These are phyloP conservation scores for Carnegiea gigantea DNA, from an alignment of 179 eudicot genomes.

Conservation along the genomic window DNA sequence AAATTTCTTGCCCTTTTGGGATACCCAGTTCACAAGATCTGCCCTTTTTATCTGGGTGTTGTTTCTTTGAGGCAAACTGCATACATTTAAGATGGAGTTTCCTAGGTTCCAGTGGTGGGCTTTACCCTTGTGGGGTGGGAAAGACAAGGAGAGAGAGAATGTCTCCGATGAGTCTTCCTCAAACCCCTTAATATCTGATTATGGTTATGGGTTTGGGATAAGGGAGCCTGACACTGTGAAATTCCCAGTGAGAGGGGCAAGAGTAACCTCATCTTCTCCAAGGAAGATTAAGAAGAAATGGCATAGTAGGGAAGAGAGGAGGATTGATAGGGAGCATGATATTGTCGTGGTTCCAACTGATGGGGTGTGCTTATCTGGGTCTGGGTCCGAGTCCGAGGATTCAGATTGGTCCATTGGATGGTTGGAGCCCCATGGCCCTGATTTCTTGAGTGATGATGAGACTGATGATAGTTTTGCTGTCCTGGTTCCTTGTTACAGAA, in stretches of 20 bases:
- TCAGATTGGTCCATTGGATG: constrained; percentile 97
- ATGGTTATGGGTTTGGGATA: constrained; percentile 35
- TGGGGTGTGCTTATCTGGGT: constrained; percentile 74
- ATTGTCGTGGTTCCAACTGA: constrained; percentile 80
- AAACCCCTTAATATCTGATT: constrained; percentile 38
- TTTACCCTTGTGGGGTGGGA: constrained; percentile 20
- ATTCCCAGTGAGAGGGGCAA: constrained; percentile 41
- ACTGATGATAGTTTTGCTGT: constrained; percentile 83
- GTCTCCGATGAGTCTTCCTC: constrained; percentile 39
- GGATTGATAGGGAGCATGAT: constrained; percentile 74
- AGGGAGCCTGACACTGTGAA: constrained; percentile 56
- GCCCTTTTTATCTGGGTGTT: background rate
- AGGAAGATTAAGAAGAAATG: constrained; percentile 64
- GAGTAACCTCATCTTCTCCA: constrained; percentile 32
- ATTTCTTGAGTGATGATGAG: constrained; percentile 76
- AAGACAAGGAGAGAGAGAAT: constrained; percentile 44
- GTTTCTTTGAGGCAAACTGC: no score
- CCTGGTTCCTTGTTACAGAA: constrained; percentile 75
- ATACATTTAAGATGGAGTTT: constrained; percentile 15
- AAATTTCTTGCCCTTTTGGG: background rate
- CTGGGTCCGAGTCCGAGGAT: constrained; percentile 83
- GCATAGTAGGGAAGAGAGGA: constrained; percentile 68
- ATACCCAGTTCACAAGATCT: background rate
- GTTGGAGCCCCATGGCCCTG: constrained; percentile 81
- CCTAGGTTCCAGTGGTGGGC: constrained; percentile 48